A percentile compares a stretch with the other conserved stretches of the same genome.
Evolutionary conservation across 2,329 filamentous ascomycete genomes (phyloP).

Genomic region (Byssothecium circinans): DNA sequence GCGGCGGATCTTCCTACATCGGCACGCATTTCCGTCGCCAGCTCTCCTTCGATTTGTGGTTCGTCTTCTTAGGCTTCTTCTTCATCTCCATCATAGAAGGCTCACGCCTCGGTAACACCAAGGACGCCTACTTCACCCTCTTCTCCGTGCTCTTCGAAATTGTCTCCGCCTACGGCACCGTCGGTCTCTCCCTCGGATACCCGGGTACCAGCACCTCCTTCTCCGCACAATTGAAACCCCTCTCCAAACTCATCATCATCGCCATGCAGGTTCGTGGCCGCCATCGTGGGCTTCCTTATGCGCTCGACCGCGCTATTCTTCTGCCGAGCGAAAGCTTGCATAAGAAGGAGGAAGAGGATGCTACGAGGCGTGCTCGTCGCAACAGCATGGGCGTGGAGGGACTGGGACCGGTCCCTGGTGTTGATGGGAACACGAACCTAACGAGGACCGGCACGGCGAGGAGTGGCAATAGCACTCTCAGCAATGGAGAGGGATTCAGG

Average conservation of each 20-base stretch:
- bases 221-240: constrained; percentile 73
- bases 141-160: constrained; percentile 51
- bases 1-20: constrained; percentile 75
- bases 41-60: constrained; percentile 97
- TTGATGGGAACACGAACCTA: constrained; percentile 11
- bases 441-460: constrained; percentile 22
- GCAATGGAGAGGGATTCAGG: constrained; percentile 7
- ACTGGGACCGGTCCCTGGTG: constrained; percentile 1
- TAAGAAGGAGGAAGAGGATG: constrained; percentile 60
- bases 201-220: constrained; percentile 75
- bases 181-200: constrained; percentile 87
- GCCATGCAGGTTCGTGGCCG: constrained; percentile 68
- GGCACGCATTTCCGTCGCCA: constrained; percentile 89
- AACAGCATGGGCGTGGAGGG: constrained; percentile 28
- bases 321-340: constrained; percentile 67
- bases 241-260: constrained; percentile 68
- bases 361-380: constrained; percentile 45
- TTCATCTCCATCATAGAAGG: constrained; percentile 90
- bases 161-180: constrained; percentile 68
- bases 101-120: constrained; percentile 62
- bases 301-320: constrained; percentile 70
- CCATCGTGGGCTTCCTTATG: constrained; percentile 65
- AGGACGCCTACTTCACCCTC: constrained; percentile 56
- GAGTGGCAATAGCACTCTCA: constrained; percentile 9
- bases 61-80: constrained; percentile 90